Conservation (phyloP, 352 stramenopile genomes). For the Phytophthora lateralis region DNA sequence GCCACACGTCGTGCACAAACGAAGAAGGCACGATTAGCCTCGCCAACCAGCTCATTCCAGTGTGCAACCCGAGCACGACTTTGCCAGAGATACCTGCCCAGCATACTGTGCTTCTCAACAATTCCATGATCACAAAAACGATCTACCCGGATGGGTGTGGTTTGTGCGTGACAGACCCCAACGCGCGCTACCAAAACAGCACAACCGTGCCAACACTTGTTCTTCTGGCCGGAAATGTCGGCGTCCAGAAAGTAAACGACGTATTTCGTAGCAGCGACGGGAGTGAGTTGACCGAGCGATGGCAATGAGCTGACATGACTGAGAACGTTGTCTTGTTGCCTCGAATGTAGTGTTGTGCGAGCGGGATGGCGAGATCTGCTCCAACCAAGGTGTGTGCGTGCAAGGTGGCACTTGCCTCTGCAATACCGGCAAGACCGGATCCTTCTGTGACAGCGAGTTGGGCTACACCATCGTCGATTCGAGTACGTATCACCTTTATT, state of each 20-base stretch:
- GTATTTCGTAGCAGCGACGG: constrained; percentile 68
- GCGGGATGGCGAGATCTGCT: constrained; percentile 70
- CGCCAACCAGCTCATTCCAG: constrained; percentile 62
- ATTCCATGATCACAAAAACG: constrained; percentile 57
- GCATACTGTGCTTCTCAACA: constrained; percentile 47
- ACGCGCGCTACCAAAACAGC: constrained; percentile 58
- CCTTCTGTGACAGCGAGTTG: constrained; percentile 59
- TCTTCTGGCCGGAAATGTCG: constrained; percentile 72
- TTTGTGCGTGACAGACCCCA: constrained; percentile 46
- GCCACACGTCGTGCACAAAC: constrained; percentile 53
- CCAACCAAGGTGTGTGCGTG: constrained; percentile 64
- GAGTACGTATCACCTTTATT: constrained; percentile 21
- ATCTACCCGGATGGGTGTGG: constrained; percentile 76
- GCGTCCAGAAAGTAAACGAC: constrained; percentile 77
- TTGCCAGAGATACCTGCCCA: constrained; percentile 44
- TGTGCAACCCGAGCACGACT: constrained; percentile 48
- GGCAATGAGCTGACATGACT: not conserved
- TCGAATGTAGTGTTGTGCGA: constrained; percentile 69
- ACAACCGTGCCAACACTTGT: constrained; percentile 64
- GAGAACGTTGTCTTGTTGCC: constrained; percentile 10
- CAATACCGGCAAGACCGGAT: constrained; percentile 54
- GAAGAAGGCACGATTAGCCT: constrained; percentile 51
- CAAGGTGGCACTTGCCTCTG: constrained; percentile 74
- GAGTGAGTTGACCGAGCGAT: constrained; percentile 38
- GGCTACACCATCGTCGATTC: constrained; percentile 57